Evolutionary conservation across 495 filamentous ascomycete species (phyloP), one percentile per base, ranked within the genome.

Genomic region (Annulohypoxylon nitens): DNA sequence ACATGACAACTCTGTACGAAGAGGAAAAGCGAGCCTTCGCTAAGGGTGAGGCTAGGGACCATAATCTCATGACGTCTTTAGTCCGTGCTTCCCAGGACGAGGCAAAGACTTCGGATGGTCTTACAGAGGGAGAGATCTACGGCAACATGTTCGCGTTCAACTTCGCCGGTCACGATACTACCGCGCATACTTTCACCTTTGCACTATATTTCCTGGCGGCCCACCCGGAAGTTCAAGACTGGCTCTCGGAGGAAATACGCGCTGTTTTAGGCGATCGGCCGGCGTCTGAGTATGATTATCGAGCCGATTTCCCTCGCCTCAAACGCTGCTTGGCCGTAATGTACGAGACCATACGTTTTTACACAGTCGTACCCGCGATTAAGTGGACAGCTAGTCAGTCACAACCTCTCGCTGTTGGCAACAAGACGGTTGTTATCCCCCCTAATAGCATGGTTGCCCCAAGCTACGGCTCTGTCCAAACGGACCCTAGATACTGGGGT

Each of bases 71-170:
- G 55, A 39, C 54, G 14, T 43, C 30, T 3, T n/a, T 61, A 14
- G 37, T 66, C 12, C 69, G 62, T 6, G 69, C 62, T 25, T 71
- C 69, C 1, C 55, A 71, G 12, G 55, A 66, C 9, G 86, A 86
- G 0, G 36, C 45, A 10, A 47, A 61, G 7, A 18, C 12, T 45
- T 51, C 36, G 43, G 53, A 45, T n/a, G 62, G 63, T 6, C 62
- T 71, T 9, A 71, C 69, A 4, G 62, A 66, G 55, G 33, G 26
- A n/a, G 69, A 67, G 63, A 82, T 88, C 14, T 84, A 80, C 20
- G 86, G 86, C 43, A 88, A 88, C 55, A 82, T 89, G 20, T 90
- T 87, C 58, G 78, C 85, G 3, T 86, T 88, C 68, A 88, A 80
- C 33, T 80, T 84, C 30, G 88, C 88, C 2, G 88, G 88, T 0